Evolutionary conservation across 345 rosid genomes (phyloP), one percentile per base, ranked within the genome.

Genomic region (Firmiana major): DNA sequence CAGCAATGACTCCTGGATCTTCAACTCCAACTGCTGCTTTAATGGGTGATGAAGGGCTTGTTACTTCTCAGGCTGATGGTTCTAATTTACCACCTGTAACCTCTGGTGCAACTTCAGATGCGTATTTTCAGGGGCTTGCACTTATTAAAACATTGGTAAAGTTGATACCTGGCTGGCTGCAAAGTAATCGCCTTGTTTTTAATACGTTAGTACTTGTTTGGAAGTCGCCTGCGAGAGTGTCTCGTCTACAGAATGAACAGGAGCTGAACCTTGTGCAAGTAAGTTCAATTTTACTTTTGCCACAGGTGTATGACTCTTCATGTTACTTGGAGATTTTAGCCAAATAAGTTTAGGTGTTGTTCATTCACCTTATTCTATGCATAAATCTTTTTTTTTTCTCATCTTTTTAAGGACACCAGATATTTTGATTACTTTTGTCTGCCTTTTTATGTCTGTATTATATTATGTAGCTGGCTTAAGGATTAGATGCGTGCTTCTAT

Each of bases 241-340:
- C 97, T 79, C 98, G 99, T 76, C 86, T 96, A 86, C 90, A 84
- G 62, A 93, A 87, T 82, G 99, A 96, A 80, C 99, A 93, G 78
- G 99, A 96, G 86, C 86, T 92, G 83, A 91, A 92, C 83, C 88
- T 96, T 63, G 94, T 96, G 71, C 99, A 93, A 83, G 99, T 92
- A 89, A 80, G 88, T 82, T 79, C 65, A 24, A 5, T 71, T 34
- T 51, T 17, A 34, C 60, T 19, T 10, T 51, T 16, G 17, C 22
- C 4, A 5, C 17, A 51, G 51, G 45, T 11, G 17, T 15, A 26
- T 49, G 57, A 46, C 24, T 15, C 42, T 49, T 48, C 5, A 9
- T 49, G 24, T 70, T 26, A 69, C 24, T 70, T 70, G 24, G 74
- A 28, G 49, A 49, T 19, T 15, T 70, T 49, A 31, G 17, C 9